Conservation (phyloP, 2,329 filamentous ascomycete species). For the Pleoardoris graminearum region DNA sequence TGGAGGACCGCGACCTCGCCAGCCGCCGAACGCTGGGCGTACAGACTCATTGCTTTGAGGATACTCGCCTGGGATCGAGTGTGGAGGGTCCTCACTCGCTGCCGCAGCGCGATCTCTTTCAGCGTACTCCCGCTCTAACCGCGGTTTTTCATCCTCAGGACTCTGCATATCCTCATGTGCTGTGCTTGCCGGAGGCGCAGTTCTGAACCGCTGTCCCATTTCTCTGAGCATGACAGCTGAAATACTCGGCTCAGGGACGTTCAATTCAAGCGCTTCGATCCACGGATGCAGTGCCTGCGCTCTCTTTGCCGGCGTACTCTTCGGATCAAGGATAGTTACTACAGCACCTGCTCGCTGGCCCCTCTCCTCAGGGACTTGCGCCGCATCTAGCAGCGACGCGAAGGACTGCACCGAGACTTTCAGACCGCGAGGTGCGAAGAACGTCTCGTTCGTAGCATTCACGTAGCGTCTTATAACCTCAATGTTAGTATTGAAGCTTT, state of each 20-base stretch:
- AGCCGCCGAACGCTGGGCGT: not conserved
- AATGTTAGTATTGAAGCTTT: not conserved
- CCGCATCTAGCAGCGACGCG: slow-evolving; percentile 21
- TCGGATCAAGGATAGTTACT: slow-evolving; percentile 19
- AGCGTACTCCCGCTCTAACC: not conserved
- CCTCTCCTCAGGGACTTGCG: slow-evolving; percentile 26
- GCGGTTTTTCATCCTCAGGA: not conserved
- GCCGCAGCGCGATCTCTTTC: slow-evolving; percentile 8
- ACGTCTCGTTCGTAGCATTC: slow-evolving; percentile 32
- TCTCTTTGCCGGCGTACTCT: slow-evolving; percentile 18
- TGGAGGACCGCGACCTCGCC: slow-evolving; percentile 4
- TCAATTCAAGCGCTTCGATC: slow-evolving; percentile 32
- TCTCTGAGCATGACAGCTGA: slow-evolving; percentile 20
- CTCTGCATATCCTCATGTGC: not conserved
- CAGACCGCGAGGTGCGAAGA: slow-evolving; percentile 39
- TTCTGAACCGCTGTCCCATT: slow-evolving; percentile 19
- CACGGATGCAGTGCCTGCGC: slow-evolving; percentile 35
- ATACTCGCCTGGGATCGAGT: slow-evolving; percentile 27
- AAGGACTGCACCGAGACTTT: slow-evolving; percentile 31
- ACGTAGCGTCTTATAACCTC: slow-evolving; percentile 28
- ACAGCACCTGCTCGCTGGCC: slow-evolving; percentile 28
- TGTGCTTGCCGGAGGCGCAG: not conserved
- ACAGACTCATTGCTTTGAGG: not conserved
- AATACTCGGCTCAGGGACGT: slow-evolving; percentile 22
- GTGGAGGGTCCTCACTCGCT: slow-evolving; percentile 27